Percentiles rank a stretch among this genome's conserved stretches.
phyloP scores from a whole-genome alignment of 2,329 filamentous ascomycete genomes.

The Claviceps pusilla region DNA sequence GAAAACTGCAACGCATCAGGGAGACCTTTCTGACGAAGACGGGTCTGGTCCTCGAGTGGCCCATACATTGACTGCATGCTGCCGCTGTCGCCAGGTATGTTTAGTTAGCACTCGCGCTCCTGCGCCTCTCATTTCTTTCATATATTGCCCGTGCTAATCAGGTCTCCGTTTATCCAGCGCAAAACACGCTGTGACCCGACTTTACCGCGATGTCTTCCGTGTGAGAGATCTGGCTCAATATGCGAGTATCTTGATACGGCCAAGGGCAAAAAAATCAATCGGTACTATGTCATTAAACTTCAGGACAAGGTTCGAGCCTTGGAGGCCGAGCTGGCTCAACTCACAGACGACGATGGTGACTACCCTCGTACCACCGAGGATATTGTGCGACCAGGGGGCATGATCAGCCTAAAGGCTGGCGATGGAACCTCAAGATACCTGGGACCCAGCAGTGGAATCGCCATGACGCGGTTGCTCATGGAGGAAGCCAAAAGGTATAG shows the following conservation, averaged over 20 bases:
- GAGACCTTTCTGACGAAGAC: constrained; percentile 34
- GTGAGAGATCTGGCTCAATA: constrained; percentile 75
- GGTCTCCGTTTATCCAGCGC: constrained; percentile 37
- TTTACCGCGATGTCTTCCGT: constrained; percentile 79
- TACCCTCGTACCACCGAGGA: constrained; percentile 61
- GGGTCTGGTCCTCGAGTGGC: constrained; percentile 48
- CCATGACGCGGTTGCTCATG: constrained; percentile 89
- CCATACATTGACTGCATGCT: constrained; percentile 67
- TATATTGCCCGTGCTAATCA: background rate
- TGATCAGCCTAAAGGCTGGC: constrained; percentile 69
- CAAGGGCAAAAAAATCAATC: constrained; percentile 71
- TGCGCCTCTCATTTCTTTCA: background rate
- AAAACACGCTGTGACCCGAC: constrained; percentile 94
- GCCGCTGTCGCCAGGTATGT: constrained; percentile 61
- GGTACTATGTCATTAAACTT: constrained; percentile 82
- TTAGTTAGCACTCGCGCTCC: constrained; percentile 1
- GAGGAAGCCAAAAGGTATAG: constrained; percentile 91
- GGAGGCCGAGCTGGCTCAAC: constrained; percentile 64
- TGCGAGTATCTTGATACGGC: constrained; percentile 94
- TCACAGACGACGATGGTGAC: constrained; percentile 61
- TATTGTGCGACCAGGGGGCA: constrained; percentile 71
- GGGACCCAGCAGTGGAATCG: constrained; percentile 86
- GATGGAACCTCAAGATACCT: constrained; percentile 81
- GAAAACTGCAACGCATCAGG: constrained; percentile 16
- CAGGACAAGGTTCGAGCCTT: constrained; percentile 74